Evolutionary conservation across 495 filamentous ascomycete species (phyloP).

Genomic region (Mytilinidion resinicola): DNA sequence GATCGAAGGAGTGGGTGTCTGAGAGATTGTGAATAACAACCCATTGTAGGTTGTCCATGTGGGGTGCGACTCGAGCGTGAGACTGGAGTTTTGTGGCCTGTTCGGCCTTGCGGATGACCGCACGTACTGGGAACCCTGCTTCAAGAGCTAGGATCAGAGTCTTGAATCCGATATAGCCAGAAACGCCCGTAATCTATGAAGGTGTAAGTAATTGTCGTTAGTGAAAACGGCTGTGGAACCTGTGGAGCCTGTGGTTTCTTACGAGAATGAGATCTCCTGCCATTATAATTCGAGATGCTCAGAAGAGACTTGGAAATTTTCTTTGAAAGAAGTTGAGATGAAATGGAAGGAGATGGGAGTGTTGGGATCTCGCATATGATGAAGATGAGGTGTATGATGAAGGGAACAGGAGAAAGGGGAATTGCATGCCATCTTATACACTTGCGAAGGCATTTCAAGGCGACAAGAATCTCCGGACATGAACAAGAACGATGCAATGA

Average conservation of each 20-base stretch:
- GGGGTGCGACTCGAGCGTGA: slow-evolving; percentile 2
- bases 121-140: slow-evolving; percentile 1
- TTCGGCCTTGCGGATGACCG: slow-evolving; percentile 3
- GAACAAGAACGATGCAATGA: background rate
- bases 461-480: slow-evolving; percentile 2
- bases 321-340: too few relatives aligned
- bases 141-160: slow-evolving; percentile 6
- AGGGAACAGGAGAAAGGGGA: background rate
- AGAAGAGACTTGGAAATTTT: too few relatives aligned
- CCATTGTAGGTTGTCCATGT: slow-evolving; percentile 1
- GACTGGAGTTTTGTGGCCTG: slow-evolving; percentile 3
- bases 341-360: too few relatives aligned
- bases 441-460: background rate
- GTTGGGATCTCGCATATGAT: too few relatives aligned
- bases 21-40: background rate
- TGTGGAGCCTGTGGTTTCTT: background rate
- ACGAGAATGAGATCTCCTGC: slow-evolving; percentile 5
- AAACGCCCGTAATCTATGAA: slow-evolving; percentile 6
- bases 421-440: slow-evolving; percentile 3
- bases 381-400: background rate
- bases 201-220: background rate
- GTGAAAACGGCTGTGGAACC: background rate
- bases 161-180: slow-evolving; percentile 8
- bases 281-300: background rate
- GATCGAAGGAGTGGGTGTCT: slow-evolving; percentile 10